A percentile compares a stretch with the other conserved stretches of the same genome.
These are phyloP conservation scores for Microglena sp. DNA, from an alignment of 139 green algal species.

Conservation along the genomic window DNA sequence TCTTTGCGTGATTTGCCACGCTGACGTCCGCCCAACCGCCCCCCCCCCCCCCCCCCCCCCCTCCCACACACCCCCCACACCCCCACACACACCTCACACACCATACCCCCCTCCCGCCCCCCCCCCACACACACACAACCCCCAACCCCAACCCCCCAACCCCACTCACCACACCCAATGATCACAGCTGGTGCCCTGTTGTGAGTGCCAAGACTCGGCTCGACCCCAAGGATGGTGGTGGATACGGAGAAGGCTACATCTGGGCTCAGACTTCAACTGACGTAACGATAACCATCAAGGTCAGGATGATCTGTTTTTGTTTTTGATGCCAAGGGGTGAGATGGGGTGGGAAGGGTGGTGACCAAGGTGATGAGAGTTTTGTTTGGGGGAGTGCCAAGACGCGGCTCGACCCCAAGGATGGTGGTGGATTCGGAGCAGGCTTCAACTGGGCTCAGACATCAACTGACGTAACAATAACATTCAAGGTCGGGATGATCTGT, in stretches of 20 bases:
- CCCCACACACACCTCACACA: too few relatives aligned
- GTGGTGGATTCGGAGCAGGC: slow-evolving; percentile 10
- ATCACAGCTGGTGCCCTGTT: not conserved
- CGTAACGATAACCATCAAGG: slow-evolving; percentile 17
- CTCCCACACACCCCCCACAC: too few relatives aligned
- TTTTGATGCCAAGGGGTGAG: not conserved
- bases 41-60: too few relatives aligned
- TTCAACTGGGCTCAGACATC: slow-evolving; percentile 20
- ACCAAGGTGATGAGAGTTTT: too few relatives aligned
- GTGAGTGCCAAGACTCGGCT: slow-evolving; percentile 11
- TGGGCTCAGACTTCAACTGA: slow-evolving; percentile 20
- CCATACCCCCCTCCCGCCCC: too few relatives aligned
- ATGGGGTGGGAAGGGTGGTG: too few relatives aligned
- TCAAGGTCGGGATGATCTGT: slow-evolving; percentile 14
- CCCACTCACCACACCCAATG: too few relatives aligned
- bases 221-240: slow-evolving; percentile 17
- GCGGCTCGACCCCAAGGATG: slow-evolving; percentile 14
- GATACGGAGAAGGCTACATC: slow-evolving; percentile 7
- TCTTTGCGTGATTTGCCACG: too few relatives aligned
- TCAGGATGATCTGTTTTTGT: not conserved
- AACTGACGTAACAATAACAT: slow-evolving; percentile 14
- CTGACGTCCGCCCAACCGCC: too few relatives aligned
- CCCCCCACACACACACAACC: too few relatives aligned
- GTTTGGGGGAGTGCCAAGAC: too few relatives aligned
- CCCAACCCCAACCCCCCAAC: too few relatives aligned